Base-by-base conservation (phyloP, 768 basidiomycete species). In the Dentipellis sp. region DNA sequence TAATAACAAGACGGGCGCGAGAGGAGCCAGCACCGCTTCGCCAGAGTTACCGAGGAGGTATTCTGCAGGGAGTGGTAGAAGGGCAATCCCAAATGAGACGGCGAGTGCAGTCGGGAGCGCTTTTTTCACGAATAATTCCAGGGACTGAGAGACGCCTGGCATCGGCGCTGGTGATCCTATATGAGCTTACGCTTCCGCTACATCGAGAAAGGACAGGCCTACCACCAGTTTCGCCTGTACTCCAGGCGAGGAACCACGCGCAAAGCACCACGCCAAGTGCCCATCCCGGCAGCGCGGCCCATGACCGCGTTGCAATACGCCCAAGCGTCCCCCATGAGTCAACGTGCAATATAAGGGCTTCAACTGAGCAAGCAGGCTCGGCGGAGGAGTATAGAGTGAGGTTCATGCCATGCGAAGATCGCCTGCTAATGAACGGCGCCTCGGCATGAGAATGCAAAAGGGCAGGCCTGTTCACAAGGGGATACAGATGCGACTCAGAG, bases 301-400 rank as follows among this genome's bases (percentile, higher is more conserved):
- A 78, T 70, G 91, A 97, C 21, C 95, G 76, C 16, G 83, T 72
- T 1, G 83, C 82, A 67, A 82, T 77, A 38, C 87, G 76, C 2
- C 89, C 90, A 6, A 91, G 56, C 1, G 86, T 90, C 10, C 79
- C 74, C 67, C 75, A 73, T 82, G 84, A 83, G 65, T 94, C 89
- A 7, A 95, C 65, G 12, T 70, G 69, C n/a, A 95, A 65, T 2
- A 66, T 62, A 3, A 94, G 60, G 14, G 52, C 65, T 54, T 59
- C 62, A 16, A 70, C 74, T 52, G 37, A 68, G 66, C 91, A 94
- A 17, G 73, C 40, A 3, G 40, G 19, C 71, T 29, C 29, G 9
- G 77, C 79, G 3, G 81, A 77, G 0, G 82, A 76, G 63, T 86
- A 81, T 8, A 92, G 70, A 2, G 73, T 78, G 54, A 92, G 71